Evolutionary conservation across 208 protist species (phyloP).

Genomic region (Herpetomonas samuelpessoai): DNA sequence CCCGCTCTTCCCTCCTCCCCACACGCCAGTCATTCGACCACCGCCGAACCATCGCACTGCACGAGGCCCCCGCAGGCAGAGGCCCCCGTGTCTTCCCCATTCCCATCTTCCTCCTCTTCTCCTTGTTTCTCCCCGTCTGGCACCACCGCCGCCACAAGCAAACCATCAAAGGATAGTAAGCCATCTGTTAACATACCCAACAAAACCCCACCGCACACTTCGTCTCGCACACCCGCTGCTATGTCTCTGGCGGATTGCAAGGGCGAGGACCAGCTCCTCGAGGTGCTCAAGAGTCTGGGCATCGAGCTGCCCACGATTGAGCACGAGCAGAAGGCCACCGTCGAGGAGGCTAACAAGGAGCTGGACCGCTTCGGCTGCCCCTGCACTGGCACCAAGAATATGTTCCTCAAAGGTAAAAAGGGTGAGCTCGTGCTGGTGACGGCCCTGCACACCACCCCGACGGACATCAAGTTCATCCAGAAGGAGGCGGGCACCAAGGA

Average conservation of each 20-base stretch:
- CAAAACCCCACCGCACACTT: not conserved
- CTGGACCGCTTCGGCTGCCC: constrained; percentile 39
- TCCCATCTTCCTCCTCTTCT: not conserved
- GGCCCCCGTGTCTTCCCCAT: too few species aligned
- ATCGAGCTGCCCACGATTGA: constrained; percentile 50
- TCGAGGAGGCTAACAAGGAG: constrained; percentile 67
- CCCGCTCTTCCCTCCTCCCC: too few species aligned
- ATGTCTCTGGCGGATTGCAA: constrained; percentile 61
- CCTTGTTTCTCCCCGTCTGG: not conserved
- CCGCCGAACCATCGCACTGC: too few species aligned
- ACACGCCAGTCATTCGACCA: too few species aligned
- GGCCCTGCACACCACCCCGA: constrained; percentile 62
- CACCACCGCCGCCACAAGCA: constrained; percentile 1
- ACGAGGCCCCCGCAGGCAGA: too few species aligned
- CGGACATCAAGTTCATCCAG: constrained; percentile 78
- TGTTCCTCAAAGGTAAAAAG: constrained; percentile 93
- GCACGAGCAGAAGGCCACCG: constrained; percentile 71
- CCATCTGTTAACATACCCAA: too few species aligned
- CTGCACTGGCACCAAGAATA: constrained; percentile 74
- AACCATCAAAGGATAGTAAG: not conserved
- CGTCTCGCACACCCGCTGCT: not conserved
- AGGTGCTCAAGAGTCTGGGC: constrained; percentile 39
- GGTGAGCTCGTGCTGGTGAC: constrained; percentile 77
- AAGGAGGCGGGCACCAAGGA: constrained; percentile 63
- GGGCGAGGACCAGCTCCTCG: constrained; percentile 57